Percentiles rank a stretch among this genome's conserved stretches.
These are phyloP conservation scores for Tetradesmus obliquus DNA, from an alignment of 139 green algal genomes.

Conservation along the genomic window DNA sequence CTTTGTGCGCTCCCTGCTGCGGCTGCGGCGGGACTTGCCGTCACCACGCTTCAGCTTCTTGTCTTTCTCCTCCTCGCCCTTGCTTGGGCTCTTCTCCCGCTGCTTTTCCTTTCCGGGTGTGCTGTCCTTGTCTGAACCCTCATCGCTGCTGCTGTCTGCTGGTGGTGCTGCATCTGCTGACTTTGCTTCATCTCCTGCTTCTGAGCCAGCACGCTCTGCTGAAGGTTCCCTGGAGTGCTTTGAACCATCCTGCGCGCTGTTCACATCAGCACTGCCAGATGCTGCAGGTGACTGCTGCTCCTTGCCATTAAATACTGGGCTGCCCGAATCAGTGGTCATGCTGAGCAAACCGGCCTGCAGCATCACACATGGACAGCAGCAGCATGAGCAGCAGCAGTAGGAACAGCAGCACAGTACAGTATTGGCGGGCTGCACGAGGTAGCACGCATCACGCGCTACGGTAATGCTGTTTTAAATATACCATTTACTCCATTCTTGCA, in stretches of 20 bases:
- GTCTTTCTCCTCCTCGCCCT: background rate
- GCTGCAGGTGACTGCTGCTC: conserved; percentile 10
- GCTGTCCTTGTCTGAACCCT: background rate
- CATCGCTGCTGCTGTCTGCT: background rate
- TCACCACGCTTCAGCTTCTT: background rate
- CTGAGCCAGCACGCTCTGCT: background rate
- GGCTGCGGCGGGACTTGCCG: background rate
- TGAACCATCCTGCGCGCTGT: background rate
- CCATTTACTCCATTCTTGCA: background rate
- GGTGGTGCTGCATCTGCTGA: background rate
- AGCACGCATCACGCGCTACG: background rate
- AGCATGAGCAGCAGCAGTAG: background rate
- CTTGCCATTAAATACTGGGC: background rate
- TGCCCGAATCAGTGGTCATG: background rate
- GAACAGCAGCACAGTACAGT: background rate
- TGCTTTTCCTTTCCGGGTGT: background rate
- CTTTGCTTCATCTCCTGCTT: background rate
- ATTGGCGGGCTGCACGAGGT: background rate
- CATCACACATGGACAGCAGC: background rate
- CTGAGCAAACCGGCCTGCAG: background rate
- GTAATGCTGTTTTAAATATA: background rate
- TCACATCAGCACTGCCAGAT: background rate
- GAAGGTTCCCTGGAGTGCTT: background rate
- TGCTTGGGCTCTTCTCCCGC: background rate
- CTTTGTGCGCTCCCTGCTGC: background rate